Conservation (phyloP, 352 stramenopile genomes). For the Globisporangium cylindrosporum region DNA sequence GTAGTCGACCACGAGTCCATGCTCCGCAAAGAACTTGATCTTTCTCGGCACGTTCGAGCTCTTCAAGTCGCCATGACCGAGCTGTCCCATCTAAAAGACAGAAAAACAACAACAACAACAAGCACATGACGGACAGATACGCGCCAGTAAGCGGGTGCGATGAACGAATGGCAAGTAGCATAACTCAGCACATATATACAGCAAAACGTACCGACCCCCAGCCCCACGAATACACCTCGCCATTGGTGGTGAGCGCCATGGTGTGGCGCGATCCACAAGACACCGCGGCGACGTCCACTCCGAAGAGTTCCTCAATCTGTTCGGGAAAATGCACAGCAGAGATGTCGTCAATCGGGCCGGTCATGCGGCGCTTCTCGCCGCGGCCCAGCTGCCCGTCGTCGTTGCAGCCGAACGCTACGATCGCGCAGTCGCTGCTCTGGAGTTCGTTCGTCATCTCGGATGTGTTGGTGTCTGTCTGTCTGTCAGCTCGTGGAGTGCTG, state of each 20-base stretch:
- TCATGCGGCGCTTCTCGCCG: slow-evolving; percentile 54
- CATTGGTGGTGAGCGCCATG: slow-evolving; percentile 66
- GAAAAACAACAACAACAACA: neutral
- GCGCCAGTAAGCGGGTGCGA: neutral
- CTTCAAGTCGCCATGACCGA: slow-evolving; percentile 75
- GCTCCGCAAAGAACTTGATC: slow-evolving; percentile 60
- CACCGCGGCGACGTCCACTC: slow-evolving; percentile 57
- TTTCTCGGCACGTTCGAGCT: slow-evolving; percentile 57
- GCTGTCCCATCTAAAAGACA: slow-evolving; percentile 63
- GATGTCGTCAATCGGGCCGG: slow-evolving; percentile 63
- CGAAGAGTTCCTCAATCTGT: slow-evolving; percentile 44
- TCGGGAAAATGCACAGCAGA: slow-evolving; percentile 74
- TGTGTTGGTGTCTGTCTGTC: neutral
- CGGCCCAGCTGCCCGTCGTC: slow-evolving; percentile 80
- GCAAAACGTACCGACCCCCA: slow-evolving; percentile 63
- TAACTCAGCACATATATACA: neutral
- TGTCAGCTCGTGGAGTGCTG: neutral
- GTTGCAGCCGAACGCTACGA: slow-evolving; percentile 80
- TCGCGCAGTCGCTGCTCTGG: slow-evolving; percentile 25
- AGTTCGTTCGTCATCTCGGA: neutral
- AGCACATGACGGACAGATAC: neutral
- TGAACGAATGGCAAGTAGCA: neutral
- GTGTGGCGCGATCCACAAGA: slow-evolving; percentile 82
- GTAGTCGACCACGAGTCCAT: slow-evolving; percentile 55
- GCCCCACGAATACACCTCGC: slow-evolving; percentile 71